Base-by-base conservation (phyloP, 345 rosid species). In the Eutrema yunnanense region DNA sequence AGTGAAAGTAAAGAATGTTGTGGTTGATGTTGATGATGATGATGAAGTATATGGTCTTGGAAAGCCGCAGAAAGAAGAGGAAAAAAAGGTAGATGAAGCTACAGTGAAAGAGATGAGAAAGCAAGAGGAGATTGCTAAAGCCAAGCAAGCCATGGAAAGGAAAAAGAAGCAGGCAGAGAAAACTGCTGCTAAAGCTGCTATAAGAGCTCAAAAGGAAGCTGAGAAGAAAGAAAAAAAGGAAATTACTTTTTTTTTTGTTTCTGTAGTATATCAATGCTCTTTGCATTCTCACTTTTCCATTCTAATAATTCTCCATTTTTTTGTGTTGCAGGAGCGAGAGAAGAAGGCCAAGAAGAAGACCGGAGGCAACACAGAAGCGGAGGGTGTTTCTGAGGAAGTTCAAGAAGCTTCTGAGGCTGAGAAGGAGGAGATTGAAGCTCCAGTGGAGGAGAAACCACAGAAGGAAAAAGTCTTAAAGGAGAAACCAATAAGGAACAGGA, bases 111-210 rank as follows among this genome's bases (percentile, higher is more conserved):
- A 92, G 82, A 86, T 86, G 80, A 92, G 81, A 82, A 87, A 92
- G 80, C 95, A 87, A 68, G 96, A 88, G 84, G 97, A 95, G 79
- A 80, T 86, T 12, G 96, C 83, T 26, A 92, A 92, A 84, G 90
- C 93, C 62, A 92, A 86, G 82, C 94, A 80, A 76, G 97, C 96
- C 50, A 76, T 85, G 86, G 99, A 96, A 78, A 87, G 99, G 82
- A 96, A 96, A 88, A 96, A 86, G 85, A 96, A 85, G 81, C 65
- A 78, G 83, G 97, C 97, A 2, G 98, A 92, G 79, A 90, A 90
- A 85, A 79, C 86, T 69, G 99, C 97, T 51, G 88, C 86, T 11
- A 95, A 95, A 83, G 96, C 93, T 48, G 92, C 98, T 42, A 65
- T 72, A 26, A 84, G 92, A 87, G 96, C 99, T 75, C 86, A 94